Percentiles rank a stretch among this genome's conserved stretches.
Conservation (phyloP, 2,329 filamentous ascomycete species). For the Geosmithia putterillii region DNA sequence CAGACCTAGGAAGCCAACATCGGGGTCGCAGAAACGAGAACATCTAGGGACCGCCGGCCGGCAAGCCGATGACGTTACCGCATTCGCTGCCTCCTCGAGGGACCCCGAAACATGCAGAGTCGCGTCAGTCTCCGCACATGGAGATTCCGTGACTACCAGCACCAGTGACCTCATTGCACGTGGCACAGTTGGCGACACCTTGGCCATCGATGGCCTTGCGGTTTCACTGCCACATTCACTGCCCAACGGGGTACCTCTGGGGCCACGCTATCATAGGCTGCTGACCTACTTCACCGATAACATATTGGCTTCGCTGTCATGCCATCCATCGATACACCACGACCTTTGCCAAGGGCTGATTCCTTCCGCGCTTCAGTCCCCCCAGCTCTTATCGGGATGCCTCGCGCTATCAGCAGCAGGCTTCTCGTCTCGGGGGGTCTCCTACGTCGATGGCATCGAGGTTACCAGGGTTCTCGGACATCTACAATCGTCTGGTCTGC, state of each 20-base stretch:
- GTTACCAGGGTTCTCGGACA: constrained; percentile 9
- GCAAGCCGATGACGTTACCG: neutral
- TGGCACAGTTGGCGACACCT: neutral
- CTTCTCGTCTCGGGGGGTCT: constrained; percentile 10
- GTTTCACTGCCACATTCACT: constrained; percentile 3
- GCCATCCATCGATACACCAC: constrained; percentile 12
- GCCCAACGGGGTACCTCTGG: constrained; percentile 10
- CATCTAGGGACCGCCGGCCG: neutral
- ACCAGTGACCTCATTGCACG: neutral
- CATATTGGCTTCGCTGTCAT: constrained; percentile 12
- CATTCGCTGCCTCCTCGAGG: neutral
- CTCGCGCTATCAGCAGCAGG: constrained; percentile 13
- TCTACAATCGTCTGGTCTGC: constrained; percentile 10
- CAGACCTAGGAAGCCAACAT: neutral
- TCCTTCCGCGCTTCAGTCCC: constrained; percentile 11
- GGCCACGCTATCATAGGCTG: constrained; percentile 9
- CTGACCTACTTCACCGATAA: constrained; percentile 12
- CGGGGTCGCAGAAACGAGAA: neutral
- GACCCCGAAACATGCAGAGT: too few relatives aligned
- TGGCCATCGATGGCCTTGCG: neutral
- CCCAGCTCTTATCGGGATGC: constrained; percentile 13
- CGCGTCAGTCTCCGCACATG: too few relatives aligned
- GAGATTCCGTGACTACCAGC: too few relatives aligned
- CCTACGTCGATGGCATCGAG: constrained; percentile 9
- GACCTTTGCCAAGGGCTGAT: constrained; percentile 12